Conservation (phyloP, 2,329 filamentous ascomycete genomes). For the Chrysoporthe austroafricana region DNA sequence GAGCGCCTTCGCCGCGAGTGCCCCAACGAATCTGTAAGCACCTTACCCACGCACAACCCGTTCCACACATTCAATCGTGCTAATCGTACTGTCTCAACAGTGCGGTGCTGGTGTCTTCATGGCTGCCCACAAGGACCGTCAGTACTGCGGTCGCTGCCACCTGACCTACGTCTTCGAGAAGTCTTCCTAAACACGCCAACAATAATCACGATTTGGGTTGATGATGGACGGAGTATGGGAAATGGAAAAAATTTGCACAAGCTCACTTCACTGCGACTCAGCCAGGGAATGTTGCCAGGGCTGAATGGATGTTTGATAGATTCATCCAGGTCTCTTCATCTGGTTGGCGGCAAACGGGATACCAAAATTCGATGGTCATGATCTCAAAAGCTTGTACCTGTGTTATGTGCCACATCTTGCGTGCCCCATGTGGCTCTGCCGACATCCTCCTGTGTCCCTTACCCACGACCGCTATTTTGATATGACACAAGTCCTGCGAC, state of each 20-base stretch:
- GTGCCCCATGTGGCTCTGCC: background rate
- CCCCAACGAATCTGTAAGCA: conserved; percentile 82
- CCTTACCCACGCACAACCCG: rapidly evolving
- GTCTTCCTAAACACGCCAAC: conserved; percentile 48
- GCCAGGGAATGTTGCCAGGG: conserved; percentile 10
- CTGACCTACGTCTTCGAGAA: conserved; percentile 76
- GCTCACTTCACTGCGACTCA: conserved; percentile 18
- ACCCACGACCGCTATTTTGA: background rate
- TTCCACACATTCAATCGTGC: conserved; percentile 22
- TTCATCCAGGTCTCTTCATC: conserved; percentile 23
- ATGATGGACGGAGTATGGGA: conserved; percentile 27
- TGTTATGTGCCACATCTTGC: background rate
- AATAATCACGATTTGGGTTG: conserved; percentile 19
- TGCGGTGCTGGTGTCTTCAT: conserved; percentile 99
- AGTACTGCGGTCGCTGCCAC: conserved; percentile 86
- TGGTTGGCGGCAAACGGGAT: conserved; percentile 20
- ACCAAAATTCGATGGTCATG: conserved; percentile 24
- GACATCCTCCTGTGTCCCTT: too few relatives aligned
- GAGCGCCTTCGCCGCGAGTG: conserved; percentile 99
- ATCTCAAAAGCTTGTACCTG: conserved; percentile 1
- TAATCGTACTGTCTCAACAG: conserved; percentile 52
- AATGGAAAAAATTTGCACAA: conserved; percentile 20
- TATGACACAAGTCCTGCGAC: background rate
- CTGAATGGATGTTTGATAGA: conserved; percentile 21
- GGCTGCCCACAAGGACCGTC: conserved; percentile 99